Conservation (phyloP, 169 alveolate genomes). For the Perkinsus marinus region DNA sequence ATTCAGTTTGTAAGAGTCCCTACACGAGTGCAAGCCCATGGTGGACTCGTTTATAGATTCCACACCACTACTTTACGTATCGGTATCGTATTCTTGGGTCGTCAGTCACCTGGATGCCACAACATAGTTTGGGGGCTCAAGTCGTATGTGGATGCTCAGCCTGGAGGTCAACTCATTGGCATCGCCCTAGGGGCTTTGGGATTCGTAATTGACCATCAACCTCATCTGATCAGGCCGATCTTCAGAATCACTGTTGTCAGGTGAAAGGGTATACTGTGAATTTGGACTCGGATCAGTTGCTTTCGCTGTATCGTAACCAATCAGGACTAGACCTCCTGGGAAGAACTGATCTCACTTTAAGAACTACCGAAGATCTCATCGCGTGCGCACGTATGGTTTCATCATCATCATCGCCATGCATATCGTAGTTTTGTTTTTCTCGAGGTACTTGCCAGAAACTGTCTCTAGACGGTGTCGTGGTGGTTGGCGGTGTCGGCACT, state of each 20-base stretch:
- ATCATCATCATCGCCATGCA: too few species aligned
- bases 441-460: constrained; percentile 27
- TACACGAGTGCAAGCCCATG: too few species aligned
- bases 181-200: constrained; percentile 73
- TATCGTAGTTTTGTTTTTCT: constrained; percentile 33
- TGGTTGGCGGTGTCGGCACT: constrained; percentile 70
- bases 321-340: constrained; percentile 88
- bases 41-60: background rate
- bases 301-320: constrained; percentile 72
- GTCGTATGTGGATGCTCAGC: constrained; percentile 47
- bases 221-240: too few species aligned
- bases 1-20: background rate
- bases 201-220: too few species aligned
- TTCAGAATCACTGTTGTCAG: too few species aligned
- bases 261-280: background rate
- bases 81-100: constrained; percentile 75
- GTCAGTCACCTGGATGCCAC: constrained; percentile 89
- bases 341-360: constrained; percentile 4
- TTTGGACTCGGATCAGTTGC: constrained; percentile 35
- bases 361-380: background rate
- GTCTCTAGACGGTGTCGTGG: constrained; percentile 55
- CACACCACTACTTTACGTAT: constrained; percentile 26
- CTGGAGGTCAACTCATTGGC: constrained; percentile 61
- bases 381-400: background rate
- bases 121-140: constrained; percentile 83